Percentiles rank a stretch among this genome's conserved stretches.
phyloP scores from a whole-genome alignment of 83 land plant species.

The Picea mariana region DNA sequence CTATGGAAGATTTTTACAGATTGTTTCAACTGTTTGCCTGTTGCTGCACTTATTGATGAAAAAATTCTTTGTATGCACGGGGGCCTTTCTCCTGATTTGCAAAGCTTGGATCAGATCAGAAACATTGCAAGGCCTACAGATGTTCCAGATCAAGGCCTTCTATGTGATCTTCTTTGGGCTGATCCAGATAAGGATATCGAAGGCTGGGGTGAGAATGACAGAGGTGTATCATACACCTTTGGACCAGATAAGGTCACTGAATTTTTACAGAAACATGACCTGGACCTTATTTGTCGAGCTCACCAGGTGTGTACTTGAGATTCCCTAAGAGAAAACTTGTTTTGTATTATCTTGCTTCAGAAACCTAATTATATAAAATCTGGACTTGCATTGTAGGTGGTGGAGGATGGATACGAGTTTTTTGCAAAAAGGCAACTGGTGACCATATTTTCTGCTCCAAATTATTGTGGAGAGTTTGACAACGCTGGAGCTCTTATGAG shows the following conservation, averaged over 20 bases:
- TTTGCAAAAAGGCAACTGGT: constrained; percentile 41
- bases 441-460: constrained; percentile 29
- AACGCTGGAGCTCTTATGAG: constrained; percentile 45
- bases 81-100: constrained; percentile 67
- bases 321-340: neutral
- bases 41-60: constrained; percentile 67
- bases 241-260: constrained; percentile 20
- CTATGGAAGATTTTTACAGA: constrained; percentile 70
- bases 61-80: constrained; percentile 81
- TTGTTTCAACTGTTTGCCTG: constrained; percentile 60
- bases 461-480: constrained; percentile 30
- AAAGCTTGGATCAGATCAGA: constrained; percentile 20
- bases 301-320: constrained; percentile 20
- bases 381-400: neutral
- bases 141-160: constrained; percentile 1
- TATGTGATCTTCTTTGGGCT: constrained; percentile 29
- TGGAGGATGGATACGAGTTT: constrained; percentile 52
- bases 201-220: constrained; percentile 25
- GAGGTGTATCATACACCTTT: constrained; percentile 22
- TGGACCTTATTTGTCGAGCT: constrained; percentile 25
- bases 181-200: constrained; percentile 23
- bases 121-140: constrained; percentile 9
- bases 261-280: constrained; percentile 24
- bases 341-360: neutral
- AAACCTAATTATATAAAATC: neutral